Percentiles rank a stretch among this genome's conserved stretches.
These are phyloP conservation scores for Sphagnum magellanicum DNA, from an alignment of 228 moss, liverwort and hornwort species.

Conservation along the genomic window DNA sequence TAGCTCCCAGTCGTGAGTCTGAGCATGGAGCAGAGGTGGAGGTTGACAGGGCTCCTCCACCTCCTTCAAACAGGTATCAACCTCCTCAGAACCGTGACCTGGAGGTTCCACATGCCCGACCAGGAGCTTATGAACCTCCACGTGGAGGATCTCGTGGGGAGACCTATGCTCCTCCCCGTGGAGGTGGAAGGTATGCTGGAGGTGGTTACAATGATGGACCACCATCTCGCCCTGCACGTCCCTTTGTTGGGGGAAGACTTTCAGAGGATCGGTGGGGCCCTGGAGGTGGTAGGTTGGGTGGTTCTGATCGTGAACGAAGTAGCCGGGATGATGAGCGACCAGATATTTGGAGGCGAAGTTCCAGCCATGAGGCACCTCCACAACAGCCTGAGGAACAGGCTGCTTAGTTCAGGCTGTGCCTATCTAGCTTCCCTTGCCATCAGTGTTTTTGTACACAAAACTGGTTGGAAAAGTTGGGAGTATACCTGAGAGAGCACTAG, in stretches of 20 bases:
- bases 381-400: not conserved
- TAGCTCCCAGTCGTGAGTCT: slow-evolving; percentile 23
- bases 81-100: slow-evolving; percentile 29
- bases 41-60: slow-evolving; percentile 18
- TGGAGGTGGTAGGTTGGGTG: not conserved
- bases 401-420: not conserved
- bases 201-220: slow-evolving; percentile 1
- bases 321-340: slow-evolving; percentile 4
- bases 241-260: slow-evolving; percentile 22
- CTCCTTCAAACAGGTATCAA: slow-evolving; percentile 30
- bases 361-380: not conserved
- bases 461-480: not conserved
- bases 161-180: slow-evolving; percentile 18
- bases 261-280: slow-evolving; percentile 40
- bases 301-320: not conserved
- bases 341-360: not conserved
- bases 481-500: not conserved
- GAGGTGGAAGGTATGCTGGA: slow-evolving; percentile 17
- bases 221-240: not conserved
- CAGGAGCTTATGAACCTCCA: slow-evolving; percentile 28
- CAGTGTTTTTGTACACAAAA: not conserved
- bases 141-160: slow-evolving; percentile 10
- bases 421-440: not conserved
- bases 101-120: slow-evolving; percentile 27
- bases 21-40: slow-evolving; percentile 39